A percentile compares a stretch with the other conserved stretches of the same genome.
Conservation (phyloP, 2,329 filamentous ascomycete species). For the Lithohypha guttulata region DNA sequence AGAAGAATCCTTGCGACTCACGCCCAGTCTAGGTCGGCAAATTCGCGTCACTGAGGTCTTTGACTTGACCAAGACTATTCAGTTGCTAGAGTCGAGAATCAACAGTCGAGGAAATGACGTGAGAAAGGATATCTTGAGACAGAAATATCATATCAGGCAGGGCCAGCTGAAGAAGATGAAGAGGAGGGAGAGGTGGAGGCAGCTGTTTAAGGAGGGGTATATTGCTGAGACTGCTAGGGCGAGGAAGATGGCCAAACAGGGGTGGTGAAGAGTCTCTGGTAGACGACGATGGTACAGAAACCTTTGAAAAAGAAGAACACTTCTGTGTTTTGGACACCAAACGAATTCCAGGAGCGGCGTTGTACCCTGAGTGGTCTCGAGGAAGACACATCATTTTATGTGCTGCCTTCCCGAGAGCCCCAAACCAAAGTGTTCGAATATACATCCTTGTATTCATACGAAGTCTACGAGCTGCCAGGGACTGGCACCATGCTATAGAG, state of each 20-base stretch:
- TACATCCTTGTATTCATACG: too few species aligned
- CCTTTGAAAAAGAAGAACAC: too few species aligned
- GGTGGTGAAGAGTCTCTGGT: slow-evolving; percentile 34
- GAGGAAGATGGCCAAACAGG: slow-evolving; percentile 35
- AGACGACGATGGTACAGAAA: too few species aligned
- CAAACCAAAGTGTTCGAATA: too few species aligned
- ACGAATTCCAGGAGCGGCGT: too few species aligned
- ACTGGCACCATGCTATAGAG: too few species aligned
- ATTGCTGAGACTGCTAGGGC: slow-evolving; percentile 32
- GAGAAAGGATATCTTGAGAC: slow-evolving; percentile 23
- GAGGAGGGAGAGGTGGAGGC: slow-evolving; percentile 32
- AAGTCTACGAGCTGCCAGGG: too few species aligned
- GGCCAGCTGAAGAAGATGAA: slow-evolving; percentile 33
- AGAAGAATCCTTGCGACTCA: slow-evolving; percentile 17
- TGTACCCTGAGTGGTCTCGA: too few species aligned
- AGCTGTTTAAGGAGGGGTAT: slow-evolving; percentile 36
- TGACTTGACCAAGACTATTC: slow-evolving; percentile 21
- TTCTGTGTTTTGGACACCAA: too few species aligned
- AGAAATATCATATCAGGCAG: slow-evolving; percentile 33
- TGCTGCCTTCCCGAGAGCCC: too few species aligned
- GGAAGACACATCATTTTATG: too few species aligned
- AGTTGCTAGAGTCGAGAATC: slow-evolving; percentile 22
- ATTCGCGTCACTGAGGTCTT: slow-evolving; percentile 17
- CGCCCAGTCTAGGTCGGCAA: slow-evolving; percentile 22
- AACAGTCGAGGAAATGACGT: slow-evolving; percentile 25